Base-by-base conservation (phyloP, 805 yeast species). In the Ogataea methanolica region DNA sequence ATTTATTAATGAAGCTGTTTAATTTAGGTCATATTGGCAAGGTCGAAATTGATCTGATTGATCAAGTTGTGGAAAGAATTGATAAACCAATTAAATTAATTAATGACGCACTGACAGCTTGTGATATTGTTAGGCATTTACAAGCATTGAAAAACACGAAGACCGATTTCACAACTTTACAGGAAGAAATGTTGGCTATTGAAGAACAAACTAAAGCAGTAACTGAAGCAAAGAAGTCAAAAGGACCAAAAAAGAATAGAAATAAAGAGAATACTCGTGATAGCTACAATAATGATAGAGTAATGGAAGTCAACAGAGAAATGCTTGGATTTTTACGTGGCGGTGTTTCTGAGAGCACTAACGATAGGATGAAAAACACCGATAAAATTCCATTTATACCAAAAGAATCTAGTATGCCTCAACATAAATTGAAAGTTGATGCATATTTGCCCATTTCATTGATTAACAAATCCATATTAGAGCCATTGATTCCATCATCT, bases 21-120 rank as follows among this genome's bases (percentile, higher is more conserved):
- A 51, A 51, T 16, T 43, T 47, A 3, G 71, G 71, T 8, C 41
- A 46, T 31, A 39, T 68, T 5, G 35, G 39, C 8, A 48, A 54
- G 23, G 39, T 59, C 37, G 61, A 56, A 40, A 45, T 68, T 23
- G 67, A 68, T 50, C 47, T 59, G 7, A 51, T 54, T 15, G 54
- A 55, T 9, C 44, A 51, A 14, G 41, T 46, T 5, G 49, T 65
- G 11, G 56, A 50, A n/a, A 41, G 38, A 6, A 43, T n/a, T 16
- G 48, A 48, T 4, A 15, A 36, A 11, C 16, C 17, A 12, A 19
- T 23, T 31, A 33, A 16, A 2, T 15, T 55, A 11, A 51, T 56
- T 17, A 46, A 51, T 23, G 43, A 41, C 5, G 36, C 50, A n/a
- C 38, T 53, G 11, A 45, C 33, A 9, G 5, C 50, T 3, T 6